Percentiles rank a stretch among this genome's conserved stretches.
Conservation (phyloP, 2,329 filamentous ascomycete genomes). For the Sporothrix brasiliensis region DNA sequence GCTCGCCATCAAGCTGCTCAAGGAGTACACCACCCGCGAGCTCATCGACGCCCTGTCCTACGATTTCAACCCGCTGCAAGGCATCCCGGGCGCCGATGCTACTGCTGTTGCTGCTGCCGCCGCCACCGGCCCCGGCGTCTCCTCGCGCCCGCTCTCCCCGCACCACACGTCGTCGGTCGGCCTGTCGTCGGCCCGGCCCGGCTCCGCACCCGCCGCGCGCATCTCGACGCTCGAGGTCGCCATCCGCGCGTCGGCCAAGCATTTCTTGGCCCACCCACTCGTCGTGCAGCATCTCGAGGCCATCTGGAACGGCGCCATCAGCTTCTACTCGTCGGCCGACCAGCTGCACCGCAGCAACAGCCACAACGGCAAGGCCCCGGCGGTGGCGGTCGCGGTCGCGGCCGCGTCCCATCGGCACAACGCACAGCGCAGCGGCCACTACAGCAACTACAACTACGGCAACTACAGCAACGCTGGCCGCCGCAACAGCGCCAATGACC, state of each 20-base stretch:
- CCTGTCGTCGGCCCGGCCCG: slow-evolving; percentile 46
- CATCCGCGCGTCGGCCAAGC: slow-evolving; percentile 88
- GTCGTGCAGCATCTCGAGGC: slow-evolving; percentile 95
- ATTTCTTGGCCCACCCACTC: slow-evolving; percentile 86
- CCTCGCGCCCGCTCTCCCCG: slow-evolving; percentile 37
- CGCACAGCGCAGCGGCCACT: background rate
- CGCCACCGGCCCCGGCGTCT: too few species aligned
- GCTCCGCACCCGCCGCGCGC: slow-evolving; percentile 62
- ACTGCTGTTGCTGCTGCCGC: background rate
- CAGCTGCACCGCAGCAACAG: slow-evolving; percentile 67
- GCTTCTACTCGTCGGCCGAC: slow-evolving; percentile 88
- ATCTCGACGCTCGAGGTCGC: slow-evolving; percentile 87
- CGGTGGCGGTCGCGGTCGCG: slow-evolving; percentile 22
- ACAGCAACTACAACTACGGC: too few species aligned
- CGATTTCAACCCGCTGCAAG: slow-evolving; percentile 91
- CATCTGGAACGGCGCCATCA: slow-evolving; percentile 94
- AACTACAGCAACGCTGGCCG: slow-evolving; percentile 29
- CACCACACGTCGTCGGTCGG: slow-evolving; percentile 40
- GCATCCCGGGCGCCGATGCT: slow-evolving; percentile 55
- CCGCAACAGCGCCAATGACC: slow-evolving; percentile 43
- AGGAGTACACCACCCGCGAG: slow-evolving; percentile 86
- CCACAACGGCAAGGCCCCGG: slow-evolving; percentile 40
- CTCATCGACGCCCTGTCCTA: slow-evolving; percentile 93
- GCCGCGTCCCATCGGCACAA: background rate
- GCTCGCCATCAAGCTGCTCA: slow-evolving; percentile 83